A percentile compares a stretch with the other conserved stretches of the same genome.
These are phyloP conservation scores for Trichoderma lentiforme DNA, from an alignment of 2,329 filamentous ascomycete species.

Conservation along the genomic window DNA sequence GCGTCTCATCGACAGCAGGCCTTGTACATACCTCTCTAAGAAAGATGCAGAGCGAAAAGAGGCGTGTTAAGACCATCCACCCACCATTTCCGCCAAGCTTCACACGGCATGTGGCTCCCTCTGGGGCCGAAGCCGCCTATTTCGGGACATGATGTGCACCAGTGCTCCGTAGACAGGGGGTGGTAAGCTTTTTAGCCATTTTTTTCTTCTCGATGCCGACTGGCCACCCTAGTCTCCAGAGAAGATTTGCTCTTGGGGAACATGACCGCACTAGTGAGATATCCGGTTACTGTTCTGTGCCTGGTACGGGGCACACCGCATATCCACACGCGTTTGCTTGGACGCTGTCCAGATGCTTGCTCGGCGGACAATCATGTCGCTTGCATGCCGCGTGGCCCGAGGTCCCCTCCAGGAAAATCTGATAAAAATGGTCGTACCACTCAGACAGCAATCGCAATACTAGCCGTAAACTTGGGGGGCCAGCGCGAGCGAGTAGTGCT, in stretches of 20 bases:
- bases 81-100: conserved; percentile 27
- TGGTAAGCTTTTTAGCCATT: conserved; percentile 21
- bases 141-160: conserved; percentile 24
- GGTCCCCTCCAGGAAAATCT: neutral
- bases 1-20: neutral
- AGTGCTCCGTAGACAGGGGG: conserved; percentile 17
- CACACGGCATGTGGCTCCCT: conserved; percentile 27
- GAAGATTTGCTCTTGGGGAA: neutral
- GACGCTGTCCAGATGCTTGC: neutral
- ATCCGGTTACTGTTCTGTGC: neutral
- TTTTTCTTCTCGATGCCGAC: conserved; percentile 17
- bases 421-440: neutral
- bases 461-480: neutral
- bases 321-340: conserved; percentile 1
- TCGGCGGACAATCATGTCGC: conserved; percentile 7
- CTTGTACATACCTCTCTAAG: neutral
- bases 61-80: conserved; percentile 8
- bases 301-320: conserved; percentile 8
- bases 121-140: conserved; percentile 22
- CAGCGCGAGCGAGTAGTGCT: neutral
- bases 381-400: conserved; percentile 16
- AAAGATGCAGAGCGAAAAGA: neutral
- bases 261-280: neutral
- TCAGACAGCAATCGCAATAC: neutral
- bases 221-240: conserved; percentile 10